A percentile compares a stretch with the other conserved stretches of the same genome.
These are phyloP conservation scores for Beauveria rudraprayagi DNA, from an alignment of 2,329 filamentous ascomycete species.

Conservation along the genomic window DNA sequence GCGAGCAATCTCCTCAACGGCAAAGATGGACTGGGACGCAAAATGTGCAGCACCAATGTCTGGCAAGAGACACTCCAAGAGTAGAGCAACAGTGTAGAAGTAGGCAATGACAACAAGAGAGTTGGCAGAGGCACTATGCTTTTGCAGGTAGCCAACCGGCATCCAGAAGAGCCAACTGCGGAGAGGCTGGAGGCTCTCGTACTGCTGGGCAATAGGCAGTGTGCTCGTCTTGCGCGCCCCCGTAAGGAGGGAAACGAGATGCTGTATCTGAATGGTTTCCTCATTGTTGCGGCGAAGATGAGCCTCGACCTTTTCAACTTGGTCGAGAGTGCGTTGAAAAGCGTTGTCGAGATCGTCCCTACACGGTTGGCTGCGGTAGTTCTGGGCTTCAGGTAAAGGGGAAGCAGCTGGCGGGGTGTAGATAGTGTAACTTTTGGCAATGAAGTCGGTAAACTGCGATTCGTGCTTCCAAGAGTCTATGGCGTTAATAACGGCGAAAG, in stretches of 20 bases:
- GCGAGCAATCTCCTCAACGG: conserved; percentile 79
- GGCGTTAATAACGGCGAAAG: conserved; percentile 79
- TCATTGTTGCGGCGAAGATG: conserved; percentile 62
- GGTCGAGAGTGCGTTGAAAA: conserved; percentile 57
- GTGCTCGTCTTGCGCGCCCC: conserved; percentile 62
- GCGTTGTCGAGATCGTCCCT: conserved; percentile 60
- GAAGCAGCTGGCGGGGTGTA: conserved; percentile 45
- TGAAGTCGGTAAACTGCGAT: conserved; percentile 76
- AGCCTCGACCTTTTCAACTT: conserved; percentile 59
- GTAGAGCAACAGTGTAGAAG: conserved; percentile 84
- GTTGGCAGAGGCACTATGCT: conserved; percentile 64
- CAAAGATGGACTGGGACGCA: conserved; percentile 67
- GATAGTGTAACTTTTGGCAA: conserved; percentile 69
- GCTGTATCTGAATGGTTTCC: conserved; percentile 58
- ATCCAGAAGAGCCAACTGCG: conserved; percentile 95
- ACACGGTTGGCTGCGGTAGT: conserved; percentile 52
- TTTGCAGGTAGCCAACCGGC: conserved; percentile 74
- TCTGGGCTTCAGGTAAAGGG: conserved; percentile 52
- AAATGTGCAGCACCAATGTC: conserved; percentile 87
- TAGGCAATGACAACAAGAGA: conserved; percentile 80
- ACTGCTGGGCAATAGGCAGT: conserved; percentile 72
- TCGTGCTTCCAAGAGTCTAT: conserved; percentile 91
- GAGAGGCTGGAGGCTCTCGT: conserved; percentile 80
- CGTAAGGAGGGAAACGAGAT: conserved; percentile 65
- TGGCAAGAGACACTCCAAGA: conserved; percentile 84